Evolutionary conservation across 2,329 filamentous ascomycete genomes (phyloP).

Genomic region (Ophiosphaerella korrae): DNA sequence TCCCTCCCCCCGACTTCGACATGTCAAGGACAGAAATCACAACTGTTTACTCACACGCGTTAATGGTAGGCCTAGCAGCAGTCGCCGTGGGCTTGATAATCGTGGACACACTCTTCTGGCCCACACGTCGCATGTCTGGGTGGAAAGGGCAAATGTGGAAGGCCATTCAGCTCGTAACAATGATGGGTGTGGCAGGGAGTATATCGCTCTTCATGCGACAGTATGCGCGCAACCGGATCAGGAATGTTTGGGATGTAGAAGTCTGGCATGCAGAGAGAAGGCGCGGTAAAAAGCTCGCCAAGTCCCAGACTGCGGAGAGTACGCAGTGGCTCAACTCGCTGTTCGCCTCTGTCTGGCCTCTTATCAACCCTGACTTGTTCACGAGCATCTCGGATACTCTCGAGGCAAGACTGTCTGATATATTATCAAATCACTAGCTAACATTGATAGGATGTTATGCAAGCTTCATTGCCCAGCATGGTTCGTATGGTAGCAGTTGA

Average conservation of each 20-base stretch:
- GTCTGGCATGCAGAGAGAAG: slow-evolving; percentile 69
- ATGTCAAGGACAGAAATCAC: slow-evolving; percentile 52
- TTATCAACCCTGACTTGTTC: slow-evolving; percentile 78
- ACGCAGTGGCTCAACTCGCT: slow-evolving; percentile 74
- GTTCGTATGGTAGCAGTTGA: slow-evolving; percentile 77
- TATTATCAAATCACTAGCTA: slow-evolving; percentile 9
- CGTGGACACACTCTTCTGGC: slow-evolving; percentile 41
- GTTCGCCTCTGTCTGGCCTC: slow-evolving; percentile 70
- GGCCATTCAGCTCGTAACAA: slow-evolving; percentile 32
- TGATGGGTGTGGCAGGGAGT: slow-evolving; percentile 36
- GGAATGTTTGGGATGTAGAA: slow-evolving; percentile 69
- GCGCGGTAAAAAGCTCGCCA: slow-evolving; percentile 55
- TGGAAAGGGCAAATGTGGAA: slow-evolving; percentile 39
- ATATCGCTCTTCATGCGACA: slow-evolving; percentile 56
- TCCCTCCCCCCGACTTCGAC: slow-evolving; percentile 60
- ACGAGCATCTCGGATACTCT: slow-evolving; percentile 70
- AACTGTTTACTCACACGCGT: slow-evolving; percentile 52
- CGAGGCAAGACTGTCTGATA: slow-evolving; percentile 49
- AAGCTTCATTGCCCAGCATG: slow-evolving; percentile 71
- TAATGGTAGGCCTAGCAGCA: slow-evolving; percentile 47
- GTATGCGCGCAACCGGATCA: slow-evolving; percentile 67
- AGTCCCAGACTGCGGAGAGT: slow-evolving; percentile 64
- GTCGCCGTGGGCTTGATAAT: slow-evolving; percentile 44
- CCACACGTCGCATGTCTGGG: slow-evolving; percentile 36
- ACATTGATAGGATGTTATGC: slow-evolving; percentile 68